Base-by-base conservation (phyloP, 768 basidiomycete species). In the Collybia nuda region DNA sequence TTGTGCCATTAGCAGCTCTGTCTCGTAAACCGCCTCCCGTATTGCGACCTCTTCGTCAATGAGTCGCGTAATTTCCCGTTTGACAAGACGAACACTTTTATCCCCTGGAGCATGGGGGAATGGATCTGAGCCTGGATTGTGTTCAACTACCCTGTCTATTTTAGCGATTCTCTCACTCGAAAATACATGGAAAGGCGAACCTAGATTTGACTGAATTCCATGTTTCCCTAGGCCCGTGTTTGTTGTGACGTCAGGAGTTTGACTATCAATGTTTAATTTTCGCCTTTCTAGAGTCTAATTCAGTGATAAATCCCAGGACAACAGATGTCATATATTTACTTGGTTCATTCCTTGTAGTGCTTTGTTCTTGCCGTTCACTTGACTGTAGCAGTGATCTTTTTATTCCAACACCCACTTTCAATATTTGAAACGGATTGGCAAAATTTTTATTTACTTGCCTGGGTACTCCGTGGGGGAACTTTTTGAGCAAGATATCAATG, bases 51-150 rank as follows among this genome's bases (percentile, higher is more conserved):
- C 15, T 1, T 45, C 52, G 36, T 62, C 56, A 6, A 54, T 44
- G 21, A 60, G 51, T 32, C 42, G 45, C 3, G 56, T 54, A 24
- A 61, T 18, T 17, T 55, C 48, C 6, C 61, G 57, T 24, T 55
- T 46, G 37, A 59, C 51, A 19, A 44, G 43, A 23, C 61, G 62
- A 28, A 61, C 48, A n/a, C 52, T 54, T 50, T 62, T 60, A 36
- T 52, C 38, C 36, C 56, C 50, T 22, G 57, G 57, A 24, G n/a
- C 12, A 11, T 11, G 7, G 32, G 9, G 32, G 12, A 11, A 32
- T 9, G 32, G 9, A 32, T 14, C n/a, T n/a, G n/a, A n/a, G 9
- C 32, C 32, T 5, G 6, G 9, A 11, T 32, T 11, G 32, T 28
- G 28, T 32, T 14, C 9, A 14, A 3, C 6, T 11, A 14, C 12